Evolutionary conservation across 192 early-diverging fungal species (phyloP), one percentile per base, ranked within the genome.

Genomic region (Backusella tarrabulga): DNA sequence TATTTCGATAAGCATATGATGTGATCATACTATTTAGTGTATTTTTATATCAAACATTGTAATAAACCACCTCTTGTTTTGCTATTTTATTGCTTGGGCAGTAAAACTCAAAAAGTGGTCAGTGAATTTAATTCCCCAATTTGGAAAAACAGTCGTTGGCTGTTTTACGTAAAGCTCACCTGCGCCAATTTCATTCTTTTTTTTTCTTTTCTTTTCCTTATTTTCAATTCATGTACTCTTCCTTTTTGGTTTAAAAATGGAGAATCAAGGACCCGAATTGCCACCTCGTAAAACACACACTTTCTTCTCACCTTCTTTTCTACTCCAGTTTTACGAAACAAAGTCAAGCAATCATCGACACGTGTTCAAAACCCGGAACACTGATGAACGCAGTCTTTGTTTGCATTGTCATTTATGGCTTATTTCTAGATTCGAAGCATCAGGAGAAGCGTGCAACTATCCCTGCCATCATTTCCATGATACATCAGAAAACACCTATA

Each of bases 401-500:
- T 34, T 54, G 36, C n/a, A 38, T 35, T 74, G 72, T 74, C 72
- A 74, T 40, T 19, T 52, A 21, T 63, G 56, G 56, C 54, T 74
- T 15, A 36, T 46, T 12, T 12, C 42, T 23, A 46, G 11, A 8
- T 17, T 46, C 34, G 21, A 32, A 46, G 23, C 26, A 4, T 26
- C 42, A 34, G 23, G 7, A 44, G 52, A 38, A 5, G 35, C 8
- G 0, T 36, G 15, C 2, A 44, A 19, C 23, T 78, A 78, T 14
- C 32, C 40, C 26, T 75, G 77, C 8, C 80, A 82, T 52, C 80
- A 82, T 66, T 78, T 66, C 15, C 80, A 81, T 60, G 41, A 34
- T 11, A 14, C 21, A 38, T 32, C 32, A 12, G 21, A 70, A 14
- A 38, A 75, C 54, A 72, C 54, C n/a, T 71, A 63, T 32, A 32